Evolutionary conservation across 148 eudicot genomes (phyloP).

Genomic region (Rhododendron henanense): DNA sequence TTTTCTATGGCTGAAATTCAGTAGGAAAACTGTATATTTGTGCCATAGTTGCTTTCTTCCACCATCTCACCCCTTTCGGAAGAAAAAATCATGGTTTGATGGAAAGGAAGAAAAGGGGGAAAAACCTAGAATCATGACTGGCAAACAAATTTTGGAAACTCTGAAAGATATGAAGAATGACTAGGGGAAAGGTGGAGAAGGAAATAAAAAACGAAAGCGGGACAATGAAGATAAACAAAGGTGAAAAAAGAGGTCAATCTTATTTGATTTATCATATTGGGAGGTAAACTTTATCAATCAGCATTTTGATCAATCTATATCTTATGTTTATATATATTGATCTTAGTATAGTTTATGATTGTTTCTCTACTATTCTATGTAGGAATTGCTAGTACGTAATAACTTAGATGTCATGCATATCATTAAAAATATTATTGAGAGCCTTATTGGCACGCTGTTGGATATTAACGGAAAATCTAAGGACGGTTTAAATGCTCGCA

Average conservation of each 20-base stretch:
- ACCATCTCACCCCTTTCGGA: no score
- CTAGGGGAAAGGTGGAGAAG: no score
- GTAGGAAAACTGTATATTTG: no score
- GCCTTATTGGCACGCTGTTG: background rate
- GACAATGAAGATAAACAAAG: background rate
- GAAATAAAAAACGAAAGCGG: background rate
- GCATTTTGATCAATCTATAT: background rate
- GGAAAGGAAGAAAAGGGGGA: no score
- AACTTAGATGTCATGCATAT: background rate
- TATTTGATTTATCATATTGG: background rate
- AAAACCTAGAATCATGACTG: no score
- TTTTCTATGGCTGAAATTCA: no score
- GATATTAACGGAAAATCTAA: background rate
- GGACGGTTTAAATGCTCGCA: background rate
- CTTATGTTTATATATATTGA: background rate
- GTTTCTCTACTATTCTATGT: background rate
- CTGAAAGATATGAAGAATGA: no score
- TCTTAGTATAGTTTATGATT: background rate
- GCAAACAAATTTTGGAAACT: no score
- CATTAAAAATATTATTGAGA: background rate
- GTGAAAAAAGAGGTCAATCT: background rate
- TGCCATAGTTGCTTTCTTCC: no score
- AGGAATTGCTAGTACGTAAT: background rate
- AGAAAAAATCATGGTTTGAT: no score
- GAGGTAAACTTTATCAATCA: background rate